Evolutionary conservation across 768 basidiomycete genomes (phyloP), one percentile per base, ranked within the genome.

Genomic region (Chlorophyllum brunneum): DNA sequence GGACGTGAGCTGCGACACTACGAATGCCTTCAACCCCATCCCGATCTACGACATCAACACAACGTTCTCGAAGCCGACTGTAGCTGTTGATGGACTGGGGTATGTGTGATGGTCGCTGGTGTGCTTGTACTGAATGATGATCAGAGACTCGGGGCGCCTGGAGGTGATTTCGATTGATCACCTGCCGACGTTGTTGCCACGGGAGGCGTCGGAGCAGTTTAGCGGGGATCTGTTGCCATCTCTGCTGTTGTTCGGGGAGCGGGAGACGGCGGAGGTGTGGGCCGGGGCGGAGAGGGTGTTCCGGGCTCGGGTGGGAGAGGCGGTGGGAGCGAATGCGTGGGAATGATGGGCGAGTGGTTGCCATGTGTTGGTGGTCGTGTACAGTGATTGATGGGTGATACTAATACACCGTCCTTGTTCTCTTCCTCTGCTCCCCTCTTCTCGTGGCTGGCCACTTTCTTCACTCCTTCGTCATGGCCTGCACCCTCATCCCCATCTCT

Each of bases 1-100:
- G 22, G 97, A 99, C 61, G 97, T 99, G 61, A 95, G 92, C 66
- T 99, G 97, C 74, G 97, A 99, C 68, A 98, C 95, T 20, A 98
- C 94, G 48, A 99, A 99, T 69, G 95, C 97, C 13, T 88, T 87
- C 79, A 99, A 98, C 68, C 97, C 97, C 1, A 88, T 98, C 59
- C 97, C 97, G 7, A 86, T 99, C 55, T 99, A 99, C 72, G 75
- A 64, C 50, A 79, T 94, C 71, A 98, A 97, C 71, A 98, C 95
- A 18, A 94, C 92, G 0, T 98, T 98, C 67, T 80, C 85, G 41
- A 79, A 90, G 52, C 97, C 97, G 15, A 97, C 95, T 2, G 91
- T 98, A 34, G 76, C 85, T 54, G 93, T 94, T 33, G 81, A 83
- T 40, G 81, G 51, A 10, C 29, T 91, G 61, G 84, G 80, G 87